Base-by-base conservation (phyloP, 2,329 filamentous ascomycete genomes). In the Zarea fungicola region DNA sequence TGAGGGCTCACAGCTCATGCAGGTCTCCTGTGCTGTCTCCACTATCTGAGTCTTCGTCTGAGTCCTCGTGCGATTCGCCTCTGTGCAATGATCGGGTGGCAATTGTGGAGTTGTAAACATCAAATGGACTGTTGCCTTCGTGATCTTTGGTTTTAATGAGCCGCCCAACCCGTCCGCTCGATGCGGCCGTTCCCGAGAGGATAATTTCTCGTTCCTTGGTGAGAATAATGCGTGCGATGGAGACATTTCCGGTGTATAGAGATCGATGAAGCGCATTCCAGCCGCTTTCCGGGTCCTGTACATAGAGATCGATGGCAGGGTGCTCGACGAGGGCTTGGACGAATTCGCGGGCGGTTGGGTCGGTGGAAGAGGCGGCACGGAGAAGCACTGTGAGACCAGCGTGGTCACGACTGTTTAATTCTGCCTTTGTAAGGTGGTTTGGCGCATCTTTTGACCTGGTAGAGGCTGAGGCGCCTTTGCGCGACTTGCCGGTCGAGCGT, bases 231-330 rank as follows among this genome's bases (percentile, higher is more conserved):
- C 89, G 83, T 3, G 93, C 93, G 56, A 95, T 85, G 6, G 87
- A 84, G 43, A 93, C 82, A 61, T 96, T 96, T 40, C 92, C 92
- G 58, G 84, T 83, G 63, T 96, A 97, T 35, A 97, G 75, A 7
- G 91, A 89, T 58, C 93, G 81, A 63, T 99, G 93, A 32, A 99
- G 75, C 31, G 91, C 85, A 52, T 95, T 99, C 93, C 93, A 99
- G 37, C 91, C 92, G 66, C 87, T 97, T 66, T 99, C 93, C 7
- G 76, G 73, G 65, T 99, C 93, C 63, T 95, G 91, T 3, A 78
- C 74, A 60, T 96, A 93, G 8, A 97, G 72, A 67, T 99, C 93
- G 56, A 90, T 80, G 45, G 85, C 77, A 2, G 90, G 89, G 60
- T 95, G 84, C 19, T 90, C 84, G 40, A 97, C 75, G 29, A 99